A percentile compares a stretch with the other conserved stretches of the same genome.
Conservation (phyloP, 2,329 filamentous ascomycete genomes). For the Colletotrichum liriopes region DNA sequence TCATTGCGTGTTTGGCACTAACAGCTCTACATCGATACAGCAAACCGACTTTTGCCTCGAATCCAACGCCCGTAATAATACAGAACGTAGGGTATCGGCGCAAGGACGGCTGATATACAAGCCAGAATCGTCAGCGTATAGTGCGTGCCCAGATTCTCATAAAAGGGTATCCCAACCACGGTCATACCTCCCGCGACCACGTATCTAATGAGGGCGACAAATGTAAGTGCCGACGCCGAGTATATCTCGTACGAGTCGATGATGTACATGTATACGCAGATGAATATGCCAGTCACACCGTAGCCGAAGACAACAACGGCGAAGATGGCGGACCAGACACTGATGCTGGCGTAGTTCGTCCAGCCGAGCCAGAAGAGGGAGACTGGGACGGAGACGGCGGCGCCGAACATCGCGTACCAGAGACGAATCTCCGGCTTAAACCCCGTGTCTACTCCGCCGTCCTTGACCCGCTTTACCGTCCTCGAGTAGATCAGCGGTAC, state of each 20-base stretch:
- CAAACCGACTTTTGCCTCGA: conserved; percentile 30
- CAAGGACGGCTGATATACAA: conserved; percentile 49
- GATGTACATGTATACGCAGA: conserved; percentile 55
- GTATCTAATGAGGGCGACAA: conserved; percentile 52
- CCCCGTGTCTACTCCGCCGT: conserved; percentile 48
- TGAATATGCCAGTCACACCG: conserved; percentile 59
- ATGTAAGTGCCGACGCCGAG: conserved; percentile 52
- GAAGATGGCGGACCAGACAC: conserved; percentile 62
- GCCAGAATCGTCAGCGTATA: conserved; percentile 54
- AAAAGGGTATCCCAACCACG: conserved; percentile 53
- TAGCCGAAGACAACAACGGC: conserved; percentile 61
- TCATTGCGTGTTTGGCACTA: too few relatives aligned
- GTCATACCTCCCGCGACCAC: conserved; percentile 53
- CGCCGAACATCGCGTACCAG: conserved; percentile 60
- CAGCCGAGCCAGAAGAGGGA: conserved; percentile 68
- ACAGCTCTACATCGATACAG: conserved; percentile 14
- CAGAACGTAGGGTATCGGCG: conserved; percentile 50
- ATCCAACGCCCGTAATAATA: conserved; percentile 46
- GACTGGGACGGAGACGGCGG: conserved; percentile 57
- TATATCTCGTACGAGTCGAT: conserved; percentile 55
- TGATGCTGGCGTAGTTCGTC: conserved; percentile 58
- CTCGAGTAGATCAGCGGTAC: conserved; percentile 53
- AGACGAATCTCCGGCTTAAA: conserved; percentile 57
- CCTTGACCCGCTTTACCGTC: conserved; percentile 40
- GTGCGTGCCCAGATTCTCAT: conserved; percentile 52